These are phyloP conservation scores for Filobasidium wieringae DNA, from an alignment of 768 basidiomycete species.

Conservation along the genomic window DNA sequence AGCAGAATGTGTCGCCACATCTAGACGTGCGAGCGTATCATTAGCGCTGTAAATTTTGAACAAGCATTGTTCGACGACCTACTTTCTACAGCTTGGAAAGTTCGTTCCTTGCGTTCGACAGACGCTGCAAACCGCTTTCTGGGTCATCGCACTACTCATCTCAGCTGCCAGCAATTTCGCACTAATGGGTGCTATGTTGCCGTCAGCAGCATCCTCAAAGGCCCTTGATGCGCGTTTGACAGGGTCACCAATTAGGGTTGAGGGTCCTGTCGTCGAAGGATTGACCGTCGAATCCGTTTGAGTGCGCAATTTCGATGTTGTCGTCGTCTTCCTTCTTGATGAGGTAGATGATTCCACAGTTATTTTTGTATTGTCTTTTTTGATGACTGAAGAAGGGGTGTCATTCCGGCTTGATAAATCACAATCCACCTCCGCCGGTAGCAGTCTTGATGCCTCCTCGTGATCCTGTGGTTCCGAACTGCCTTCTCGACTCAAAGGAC, in stretches of 20 bases:
- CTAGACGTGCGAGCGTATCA: neutral
- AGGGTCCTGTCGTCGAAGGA: too few relatives aligned
- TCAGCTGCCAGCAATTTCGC: slow-evolving; percentile 23
- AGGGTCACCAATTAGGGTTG: too few relatives aligned
- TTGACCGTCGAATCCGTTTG: neutral
- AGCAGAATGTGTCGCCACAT: slow-evolving; percentile 28
- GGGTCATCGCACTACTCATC: slow-evolving; percentile 24
- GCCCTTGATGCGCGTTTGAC: neutral
- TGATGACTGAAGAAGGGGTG: neutral
- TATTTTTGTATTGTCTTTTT: neutral
- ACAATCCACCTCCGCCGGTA: neutral
- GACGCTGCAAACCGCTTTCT: slow-evolving; percentile 24
- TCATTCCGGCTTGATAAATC: neutral
- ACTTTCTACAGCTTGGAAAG: slow-evolving; percentile 32
- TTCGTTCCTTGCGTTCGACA: slow-evolving; percentile 26
- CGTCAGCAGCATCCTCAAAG: neutral
- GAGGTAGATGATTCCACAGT: neutral
- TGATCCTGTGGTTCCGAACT: neutral
- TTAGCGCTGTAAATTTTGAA: neutral
- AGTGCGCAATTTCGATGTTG: neutral
- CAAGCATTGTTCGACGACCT: neutral
- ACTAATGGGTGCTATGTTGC: neutral
- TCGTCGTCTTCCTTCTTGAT: neutral
- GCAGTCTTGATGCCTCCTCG: too few relatives aligned
- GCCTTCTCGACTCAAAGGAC: neutral